Evolutionary conservation across 2,329 filamentous ascomycete genomes (phyloP).

Genomic region (Diaporthe longicolla): DNA sequence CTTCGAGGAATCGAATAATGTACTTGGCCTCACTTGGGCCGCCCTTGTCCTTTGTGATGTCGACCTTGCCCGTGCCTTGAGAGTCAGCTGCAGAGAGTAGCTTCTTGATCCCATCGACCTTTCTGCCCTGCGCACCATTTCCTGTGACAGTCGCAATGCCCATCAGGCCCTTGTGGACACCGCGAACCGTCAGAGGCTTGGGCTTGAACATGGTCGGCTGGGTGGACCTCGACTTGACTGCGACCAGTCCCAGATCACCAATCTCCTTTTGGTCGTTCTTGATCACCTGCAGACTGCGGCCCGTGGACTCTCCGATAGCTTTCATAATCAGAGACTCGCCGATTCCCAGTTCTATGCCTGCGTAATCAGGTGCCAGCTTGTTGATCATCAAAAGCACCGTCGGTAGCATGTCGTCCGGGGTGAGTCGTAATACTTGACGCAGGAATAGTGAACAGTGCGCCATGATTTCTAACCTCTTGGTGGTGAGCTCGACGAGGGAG

Average conservation of each 20-base stretch:
- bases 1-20: constrained; percentile 92
- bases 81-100: constrained; percentile 91
- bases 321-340: constrained; percentile 99
- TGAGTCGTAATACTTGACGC: constrained; percentile 92
- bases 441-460: constrained; percentile 93
- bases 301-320: constrained; percentile 94
- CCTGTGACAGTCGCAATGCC: constrained; percentile 89
- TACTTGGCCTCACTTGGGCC: constrained; percentile 96
- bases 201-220: constrained; percentile 99
- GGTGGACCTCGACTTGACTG: constrained; percentile 93
- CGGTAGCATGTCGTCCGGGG: constrained; percentile 87
- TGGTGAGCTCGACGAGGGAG: constrained; percentile 93
- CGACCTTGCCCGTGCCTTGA: constrained; percentile 80
- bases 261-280: constrained; percentile 97
- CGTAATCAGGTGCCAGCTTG: constrained; percentile 96
- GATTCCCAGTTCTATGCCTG: constrained; percentile 97
- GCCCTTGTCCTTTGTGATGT: constrained; percentile 93
- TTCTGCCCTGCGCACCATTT: constrained; percentile 88
- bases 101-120: constrained; percentile 96
- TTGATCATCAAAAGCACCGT: constrained; percentile 97
- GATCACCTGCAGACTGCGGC: constrained; percentile 88
- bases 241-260: constrained; percentile 93
- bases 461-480: constrained; percentile 89
- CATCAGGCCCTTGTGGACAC: constrained; percentile 90
- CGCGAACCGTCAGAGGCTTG: constrained; percentile 87